Evolutionary conservation across 306 rosid genomes (phyloP).

Genomic region (Lathyrus tuberosus): DNA sequence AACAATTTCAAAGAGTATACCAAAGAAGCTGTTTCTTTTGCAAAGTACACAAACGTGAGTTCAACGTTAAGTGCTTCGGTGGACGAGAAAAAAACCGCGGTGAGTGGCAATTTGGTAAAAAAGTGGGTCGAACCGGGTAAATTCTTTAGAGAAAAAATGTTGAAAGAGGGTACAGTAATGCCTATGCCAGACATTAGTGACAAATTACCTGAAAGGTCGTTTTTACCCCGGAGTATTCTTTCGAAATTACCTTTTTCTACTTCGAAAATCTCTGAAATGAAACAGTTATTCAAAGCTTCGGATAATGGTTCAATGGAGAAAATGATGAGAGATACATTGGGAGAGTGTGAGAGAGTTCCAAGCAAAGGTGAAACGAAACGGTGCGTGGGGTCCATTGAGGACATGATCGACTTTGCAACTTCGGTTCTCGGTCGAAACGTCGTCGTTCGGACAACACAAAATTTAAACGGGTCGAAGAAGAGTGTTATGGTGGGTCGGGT

Average conservation of each 20-base stretch:
- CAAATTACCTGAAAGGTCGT: constrained; percentile 92
- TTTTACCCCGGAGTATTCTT: constrained; percentile 76
- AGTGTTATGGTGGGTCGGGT: constrained; percentile 65
- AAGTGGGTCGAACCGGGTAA: constrained; percentile 94
- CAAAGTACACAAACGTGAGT: constrained; percentile 58
- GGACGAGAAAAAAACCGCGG: background rate
- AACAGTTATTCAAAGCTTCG: constrained; percentile 64
- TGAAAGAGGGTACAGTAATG: constrained; percentile 75
- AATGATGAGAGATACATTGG: constrained; percentile 59
- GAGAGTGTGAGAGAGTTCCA: constrained; percentile 81
- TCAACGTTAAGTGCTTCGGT: constrained; percentile 9
- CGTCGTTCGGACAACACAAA: constrained; percentile 62
- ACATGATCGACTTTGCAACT: constrained; percentile 90
- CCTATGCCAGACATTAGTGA: constrained; percentile 87
- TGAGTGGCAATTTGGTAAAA: constrained; percentile 65
- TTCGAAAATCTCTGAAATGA: constrained; percentile 61
- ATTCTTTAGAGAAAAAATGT: constrained; percentile 78
- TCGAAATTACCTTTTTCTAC: constrained; percentile 82
- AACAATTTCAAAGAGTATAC: constrained; percentile 83
- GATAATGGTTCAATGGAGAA: constrained; percentile 85
- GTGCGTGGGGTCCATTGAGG: constrained; percentile 85
- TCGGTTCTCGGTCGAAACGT: constrained; percentile 81
- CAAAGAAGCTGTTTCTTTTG: constrained; percentile 53
- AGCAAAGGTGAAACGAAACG: constrained; percentile 81
- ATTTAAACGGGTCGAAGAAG: constrained; percentile 66